Evolutionary conservation across 805 yeast genomes (phyloP).

Genomic region (Kluyveromyces aestuarii): DNA sequence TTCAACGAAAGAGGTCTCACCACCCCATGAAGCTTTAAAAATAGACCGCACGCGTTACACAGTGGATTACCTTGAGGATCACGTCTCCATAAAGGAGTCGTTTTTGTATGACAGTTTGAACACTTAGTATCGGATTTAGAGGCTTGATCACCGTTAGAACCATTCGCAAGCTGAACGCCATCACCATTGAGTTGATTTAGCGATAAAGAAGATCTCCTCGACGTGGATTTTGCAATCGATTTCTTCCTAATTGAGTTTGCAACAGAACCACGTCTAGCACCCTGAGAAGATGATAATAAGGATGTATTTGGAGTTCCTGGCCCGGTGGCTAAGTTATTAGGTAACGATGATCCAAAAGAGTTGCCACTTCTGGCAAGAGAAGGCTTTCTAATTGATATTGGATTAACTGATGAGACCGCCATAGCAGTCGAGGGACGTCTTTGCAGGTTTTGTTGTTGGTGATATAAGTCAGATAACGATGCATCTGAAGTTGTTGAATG

Average conservation of each 20-base stretch:
- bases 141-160: not conserved
- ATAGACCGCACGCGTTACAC: slow-evolving; percentile 93
- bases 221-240: slow-evolving; percentile 4
- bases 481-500: slow-evolving; percentile 8
- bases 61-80: slow-evolving; percentile 84
- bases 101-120: slow-evolving; percentile 79
- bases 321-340: not conserved
- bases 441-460: not conserved
- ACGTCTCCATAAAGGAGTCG: slow-evolving; percentile 91
- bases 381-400: slow-evolving; percentile 7
- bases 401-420: slow-evolving; percentile 1
- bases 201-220: slow-evolving; percentile 4
- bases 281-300: slow-evolving; percentile 6
- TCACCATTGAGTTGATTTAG: slow-evolving; percentile 1
- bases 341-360: slow-evolving; percentile 5
- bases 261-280: slow-evolving; percentile 2
- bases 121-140: slow-evolving; percentile 37
- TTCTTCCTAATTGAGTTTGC: slow-evolving; percentile 7
- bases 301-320: not conserved
- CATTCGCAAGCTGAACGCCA: not conserved
- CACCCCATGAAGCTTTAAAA: slow-evolving; percentile 84
- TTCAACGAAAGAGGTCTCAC: slow-evolving; percentile 83
- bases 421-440: slow-evolving; percentile 1
- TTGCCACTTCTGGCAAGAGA: slow-evolving; percentile 4
- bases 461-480: slow-evolving; percentile 6